Base-by-base conservation (phyloP, 257 asterid species). In the Penstemon eatonii region DNA sequence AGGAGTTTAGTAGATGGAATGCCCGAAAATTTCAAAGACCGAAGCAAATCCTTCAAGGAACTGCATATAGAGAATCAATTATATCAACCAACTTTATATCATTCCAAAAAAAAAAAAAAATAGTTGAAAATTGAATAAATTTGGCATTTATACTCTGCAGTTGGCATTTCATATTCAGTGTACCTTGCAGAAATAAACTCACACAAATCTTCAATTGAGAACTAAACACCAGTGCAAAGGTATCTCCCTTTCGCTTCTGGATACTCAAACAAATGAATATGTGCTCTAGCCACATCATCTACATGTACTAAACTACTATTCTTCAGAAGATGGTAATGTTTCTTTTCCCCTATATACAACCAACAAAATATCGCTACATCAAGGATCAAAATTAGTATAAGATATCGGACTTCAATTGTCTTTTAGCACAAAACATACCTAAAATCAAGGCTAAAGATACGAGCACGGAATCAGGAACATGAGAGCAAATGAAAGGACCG, bases 401-500 rank as follows among this genome's bases (percentile, higher is more conserved):
- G 33, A 25, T 25, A 25, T 25, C 33, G 33, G 33, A 25, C 33
- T 25, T 25, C 33, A 25, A 25, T 25, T 25, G 1, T 25, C 33
- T 25, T 25, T 25, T 25, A 25, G 33, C 1, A 25, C 2, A 25
- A 25, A 25, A 15, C 50, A 33, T 67, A 78, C 83, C 86, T 5
- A 71, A 71, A 4, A 81, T 67, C 74, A 78, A 41, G 37, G 78
- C 69, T 83, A 77, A 63, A 3, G 85, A 74, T 8, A 33, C 1
- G 4, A 9, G 56, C 18, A 81, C 76, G 1, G 86, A 71, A 36
- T 51, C 45, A 4, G 83, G 83, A 47, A 58, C 9, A 7, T 37
- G 70, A 10, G 82, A 67, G 40, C 69, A 60, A 33, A 81, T 9
- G 57, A 84, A 81, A 40, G 89, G 87, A 8, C 89, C 89, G 44